Conservation (phyloP, 2,329 filamentous ascomycete genomes). For the Venturia oleaginea region DNA sequence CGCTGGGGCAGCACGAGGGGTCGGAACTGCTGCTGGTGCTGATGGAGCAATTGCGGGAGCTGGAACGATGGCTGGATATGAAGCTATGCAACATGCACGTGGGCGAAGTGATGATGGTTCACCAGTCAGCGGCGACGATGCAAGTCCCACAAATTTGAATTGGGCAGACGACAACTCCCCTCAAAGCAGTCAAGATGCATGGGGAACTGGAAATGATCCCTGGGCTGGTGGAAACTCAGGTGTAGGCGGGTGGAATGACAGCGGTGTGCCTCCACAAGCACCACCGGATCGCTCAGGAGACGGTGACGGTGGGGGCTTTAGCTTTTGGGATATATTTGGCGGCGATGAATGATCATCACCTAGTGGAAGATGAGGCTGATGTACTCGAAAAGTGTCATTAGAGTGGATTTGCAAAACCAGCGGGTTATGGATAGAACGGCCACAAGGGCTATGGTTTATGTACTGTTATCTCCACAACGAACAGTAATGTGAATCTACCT, state of each 20-base stretch:
- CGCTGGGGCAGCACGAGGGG: constrained; percentile 30
- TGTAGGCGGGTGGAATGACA: background rate
- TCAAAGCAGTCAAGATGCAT: background rate
- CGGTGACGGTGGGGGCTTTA: background rate
- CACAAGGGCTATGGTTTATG: background rate
- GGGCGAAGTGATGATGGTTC: constrained; percentile 23
- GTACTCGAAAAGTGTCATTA: background rate
- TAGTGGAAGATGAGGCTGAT: background rate
- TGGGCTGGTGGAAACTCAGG: background rate
- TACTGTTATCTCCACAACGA: background rate
- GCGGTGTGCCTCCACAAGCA: background rate
- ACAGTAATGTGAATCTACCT: background rate
- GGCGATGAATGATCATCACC: background rate
- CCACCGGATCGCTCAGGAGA: background rate
- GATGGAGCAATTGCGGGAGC: constrained; percentile 22
- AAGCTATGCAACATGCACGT: constrained; percentile 49
- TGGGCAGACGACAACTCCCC: background rate
- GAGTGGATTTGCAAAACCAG: background rate
- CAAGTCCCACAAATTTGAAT: constrained; percentile 19
- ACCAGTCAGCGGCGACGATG: constrained; percentile 18
- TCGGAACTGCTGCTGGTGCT: constrained; percentile 28
- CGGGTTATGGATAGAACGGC: background rate
- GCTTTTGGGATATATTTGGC: background rate
- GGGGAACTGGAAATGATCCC: constrained; percentile 3
- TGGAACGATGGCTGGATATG: constrained; percentile 53